Conservation (phyloP, 1,284 basidiomycete genomes). For the Cryptococcus sp. region DNA sequence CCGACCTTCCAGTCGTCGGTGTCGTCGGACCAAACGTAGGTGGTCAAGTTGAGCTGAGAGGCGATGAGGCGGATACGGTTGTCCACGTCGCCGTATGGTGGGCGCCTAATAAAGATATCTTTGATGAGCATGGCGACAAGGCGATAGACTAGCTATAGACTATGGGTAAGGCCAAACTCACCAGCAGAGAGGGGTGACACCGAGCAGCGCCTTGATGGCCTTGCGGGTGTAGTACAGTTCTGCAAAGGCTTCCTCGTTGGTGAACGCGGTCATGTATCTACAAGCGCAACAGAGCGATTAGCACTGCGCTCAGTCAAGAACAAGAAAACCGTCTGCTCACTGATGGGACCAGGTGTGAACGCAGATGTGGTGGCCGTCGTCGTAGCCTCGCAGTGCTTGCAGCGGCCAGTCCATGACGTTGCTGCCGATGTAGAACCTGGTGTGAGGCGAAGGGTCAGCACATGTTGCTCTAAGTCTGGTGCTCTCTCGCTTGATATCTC, state of each 20-base stretch:
- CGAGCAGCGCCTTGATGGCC: constrained; percentile 56
- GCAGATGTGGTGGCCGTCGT: constrained; percentile 55
- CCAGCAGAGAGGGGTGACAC: constrained; percentile 57
- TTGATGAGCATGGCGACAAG: background rate
- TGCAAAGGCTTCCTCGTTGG: constrained; percentile 57
- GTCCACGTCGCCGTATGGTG: constrained; percentile 58
- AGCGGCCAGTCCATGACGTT: constrained; percentile 61
- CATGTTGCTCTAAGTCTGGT: background rate
- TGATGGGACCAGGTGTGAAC: constrained; percentile 57
- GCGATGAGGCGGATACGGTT: constrained; percentile 60
- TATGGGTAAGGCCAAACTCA: constrained; percentile 2
- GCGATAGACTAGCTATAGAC: background rate
- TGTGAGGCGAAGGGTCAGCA: background rate
- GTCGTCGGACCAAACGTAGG: constrained; percentile 58
- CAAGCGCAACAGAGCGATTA: background rate
- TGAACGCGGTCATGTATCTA: constrained; percentile 56
- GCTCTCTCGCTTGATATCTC: background rate
- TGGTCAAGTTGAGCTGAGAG: constrained; percentile 54
- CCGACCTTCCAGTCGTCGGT: constrained; percentile 55
- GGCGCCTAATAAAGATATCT: constrained; percentile 32
- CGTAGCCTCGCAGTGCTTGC: constrained; percentile 56
- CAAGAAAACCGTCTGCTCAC: constrained; percentile 18
- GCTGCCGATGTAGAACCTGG: constrained; percentile 54
- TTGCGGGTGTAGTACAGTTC: constrained; percentile 59
- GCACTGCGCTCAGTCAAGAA: background rate